Conservation (phyloP, 2,329 filamentous ascomycete genomes). For the Thelonectria blattea region DNA sequence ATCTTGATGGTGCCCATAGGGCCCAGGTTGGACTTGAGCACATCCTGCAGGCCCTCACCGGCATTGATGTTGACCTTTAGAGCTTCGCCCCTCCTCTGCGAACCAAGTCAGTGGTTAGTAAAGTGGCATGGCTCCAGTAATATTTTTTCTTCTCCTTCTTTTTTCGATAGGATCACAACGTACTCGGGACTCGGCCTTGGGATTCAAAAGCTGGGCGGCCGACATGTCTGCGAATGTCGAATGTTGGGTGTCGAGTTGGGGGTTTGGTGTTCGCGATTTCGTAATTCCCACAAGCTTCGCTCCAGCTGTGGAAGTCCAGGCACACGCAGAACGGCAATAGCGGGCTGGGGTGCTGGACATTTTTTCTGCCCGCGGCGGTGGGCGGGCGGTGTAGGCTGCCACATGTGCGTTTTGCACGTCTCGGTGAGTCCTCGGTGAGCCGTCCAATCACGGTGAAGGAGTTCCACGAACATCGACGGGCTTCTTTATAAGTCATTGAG, state of each 20-base stretch:
- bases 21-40: constrained; percentile 94
- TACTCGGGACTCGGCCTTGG: constrained; percentile 97
- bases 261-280: constrained; percentile 36
- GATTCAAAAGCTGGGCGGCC: constrained; percentile 96
- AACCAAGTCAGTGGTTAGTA: constrained; percentile 35
- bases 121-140: constrained; percentile 30
- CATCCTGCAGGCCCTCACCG: constrained; percentile 91
- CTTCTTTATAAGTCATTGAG: not conserved
- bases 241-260: constrained; percentile 25
- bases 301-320: constrained; percentile 33
- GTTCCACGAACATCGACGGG: constrained; percentile 9
- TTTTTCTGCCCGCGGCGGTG: constrained; percentile 42
- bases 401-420: not conserved
- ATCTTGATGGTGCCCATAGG: constrained; percentile 96
- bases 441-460: constrained; percentile 7
- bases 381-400: constrained; percentile 41
- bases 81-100: constrained; percentile 92
- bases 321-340: constrained; percentile 29
- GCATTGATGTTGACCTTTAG: constrained; percentile 95
- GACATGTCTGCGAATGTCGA: constrained; percentile 69
- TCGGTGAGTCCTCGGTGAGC: constrained; percentile 13
- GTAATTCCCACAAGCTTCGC: constrained; percentile 41
- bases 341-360: constrained; percentile 39
- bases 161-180: constrained; percentile 45
- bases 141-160: constrained; percentile 29